Conservation (phyloP, 176 grass and related monocot genomes). For the Echinochloa phyllopogon region DNA sequence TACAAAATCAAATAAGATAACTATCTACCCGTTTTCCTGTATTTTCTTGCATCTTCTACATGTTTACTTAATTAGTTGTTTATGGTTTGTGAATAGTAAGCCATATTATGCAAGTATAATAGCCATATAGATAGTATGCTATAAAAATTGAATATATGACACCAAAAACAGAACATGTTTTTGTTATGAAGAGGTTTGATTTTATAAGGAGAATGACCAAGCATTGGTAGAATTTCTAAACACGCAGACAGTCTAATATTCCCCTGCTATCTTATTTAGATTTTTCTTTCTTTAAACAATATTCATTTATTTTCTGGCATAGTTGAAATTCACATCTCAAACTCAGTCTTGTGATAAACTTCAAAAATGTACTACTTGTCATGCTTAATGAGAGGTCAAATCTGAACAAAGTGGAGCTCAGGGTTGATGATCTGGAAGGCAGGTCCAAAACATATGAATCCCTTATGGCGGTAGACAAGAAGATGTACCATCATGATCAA, state of each 20-base stretch:
- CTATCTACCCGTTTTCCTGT: not conserved
- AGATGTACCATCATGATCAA: no score
- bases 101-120: not conserved
- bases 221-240: not conserved
- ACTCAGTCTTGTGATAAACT: not conserved
- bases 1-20: no score
- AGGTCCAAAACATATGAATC: no score
- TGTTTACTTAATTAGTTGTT: not conserved
- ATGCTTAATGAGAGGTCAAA: no score
- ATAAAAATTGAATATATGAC: no score
- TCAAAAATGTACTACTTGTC: no score
- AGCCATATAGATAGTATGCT: no score
- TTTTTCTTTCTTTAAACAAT: not conserved
- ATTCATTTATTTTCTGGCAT: not conserved
- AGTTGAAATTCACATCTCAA: not conserved
- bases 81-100: not conserved
- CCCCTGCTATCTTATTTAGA: not conserved
- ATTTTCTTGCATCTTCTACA: not conserved
- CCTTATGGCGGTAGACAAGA: no score
- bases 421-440: no score
- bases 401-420: no score
- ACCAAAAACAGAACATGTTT: no score
- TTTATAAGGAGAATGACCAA: not conserved
- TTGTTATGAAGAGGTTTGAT: not conserved
- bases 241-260: not conserved